A percentile compares a stretch with the other conserved stretches of the same genome.
These are phyloP conservation scores for Xylariales sp. DNA, from an alignment of 2,329 filamentous ascomycete species.

Conservation along the genomic window DNA sequence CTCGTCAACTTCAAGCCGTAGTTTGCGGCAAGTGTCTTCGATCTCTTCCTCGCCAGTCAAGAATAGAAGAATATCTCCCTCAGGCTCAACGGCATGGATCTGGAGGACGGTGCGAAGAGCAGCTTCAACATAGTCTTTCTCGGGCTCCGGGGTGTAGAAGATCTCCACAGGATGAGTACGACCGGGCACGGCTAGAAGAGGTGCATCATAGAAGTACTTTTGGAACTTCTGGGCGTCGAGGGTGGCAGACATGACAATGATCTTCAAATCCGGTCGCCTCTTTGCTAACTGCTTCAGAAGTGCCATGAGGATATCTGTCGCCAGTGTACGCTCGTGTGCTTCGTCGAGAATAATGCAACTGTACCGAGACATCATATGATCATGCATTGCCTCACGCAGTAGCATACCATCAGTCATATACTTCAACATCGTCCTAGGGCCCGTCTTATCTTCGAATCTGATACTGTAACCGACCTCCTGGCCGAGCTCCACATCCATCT, in stretches of 20 bases:
- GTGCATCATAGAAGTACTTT: constrained; percentile 92
- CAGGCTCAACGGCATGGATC: constrained; percentile 87
- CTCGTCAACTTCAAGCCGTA: constrained; percentile 84
- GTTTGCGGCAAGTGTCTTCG: constrained; percentile 91
- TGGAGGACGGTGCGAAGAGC: constrained; percentile 92
- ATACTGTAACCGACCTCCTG: constrained; percentile 98
- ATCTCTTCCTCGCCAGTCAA: constrained; percentile 98
- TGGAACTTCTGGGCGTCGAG: constrained; percentile 98
- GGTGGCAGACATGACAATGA: constrained; percentile 98
- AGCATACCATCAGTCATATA: constrained; percentile 99
- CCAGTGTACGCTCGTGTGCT: constrained; percentile 94
- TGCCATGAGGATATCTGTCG: constrained; percentile 96
- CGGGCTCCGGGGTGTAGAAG: constrained; percentile 95
- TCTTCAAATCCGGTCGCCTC: constrained; percentile 85
- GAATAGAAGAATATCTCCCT: constrained; percentile 92
- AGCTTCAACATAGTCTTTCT: constrained; percentile 94
- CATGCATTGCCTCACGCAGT: constrained; percentile 92
- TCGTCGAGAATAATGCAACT: constrained; percentile 98
- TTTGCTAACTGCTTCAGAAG: constrained; percentile 84
- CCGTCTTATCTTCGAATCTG: constrained; percentile 94
- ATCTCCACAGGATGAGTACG: constrained; percentile 96
- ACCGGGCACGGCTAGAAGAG: constrained; percentile 88
- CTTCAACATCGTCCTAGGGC: constrained; percentile 86
- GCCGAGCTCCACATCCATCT: constrained; percentile 89
- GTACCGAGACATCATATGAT: constrained; percentile 86